Evolutionary conservation across 805 yeast species (phyloP).

Genomic region (Wickerhamomyces sydowiorum): DNA sequence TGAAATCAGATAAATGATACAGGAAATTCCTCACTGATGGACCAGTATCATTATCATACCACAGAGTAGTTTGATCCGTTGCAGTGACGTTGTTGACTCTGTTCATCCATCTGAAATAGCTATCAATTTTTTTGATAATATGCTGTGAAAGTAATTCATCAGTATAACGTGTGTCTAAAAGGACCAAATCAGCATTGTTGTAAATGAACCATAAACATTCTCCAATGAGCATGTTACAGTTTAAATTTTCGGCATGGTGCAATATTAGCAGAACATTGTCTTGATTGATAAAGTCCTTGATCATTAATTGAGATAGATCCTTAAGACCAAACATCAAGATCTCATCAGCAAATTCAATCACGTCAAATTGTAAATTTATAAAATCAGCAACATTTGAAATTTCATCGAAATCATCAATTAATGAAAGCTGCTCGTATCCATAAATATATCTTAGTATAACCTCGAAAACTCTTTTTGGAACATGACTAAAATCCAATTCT

Average conservation of each 20-base stretch:
- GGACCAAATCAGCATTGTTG: slow-evolving; percentile 55
- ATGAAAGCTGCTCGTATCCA: slow-evolving; percentile 40
- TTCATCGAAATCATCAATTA: slow-evolving; percentile 28
- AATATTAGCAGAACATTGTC: slow-evolving; percentile 58
- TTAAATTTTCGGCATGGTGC: slow-evolving; percentile 43
- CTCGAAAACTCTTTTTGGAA: slow-evolving; percentile 36
- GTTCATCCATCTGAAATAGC: slow-evolving; percentile 30
- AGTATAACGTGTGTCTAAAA: slow-evolving; percentile 31
- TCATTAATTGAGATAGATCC: slow-evolving; percentile 51
- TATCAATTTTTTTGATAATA: slow-evolving; percentile 22
- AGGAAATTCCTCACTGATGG: slow-evolving; percentile 29
- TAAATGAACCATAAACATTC: slow-evolving; percentile 66
- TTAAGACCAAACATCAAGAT: slow-evolving; percentile 54
- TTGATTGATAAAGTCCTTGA: slow-evolving; percentile 48
- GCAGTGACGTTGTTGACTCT: slow-evolving; percentile 16
- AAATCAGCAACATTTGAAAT: slow-evolving; percentile 33
- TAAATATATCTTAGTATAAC: slow-evolving; percentile 50
- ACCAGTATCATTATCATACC: slow-evolving; percentile 26
- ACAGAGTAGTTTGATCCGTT: slow-evolving; percentile 12
- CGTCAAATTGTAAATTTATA: slow-evolving; percentile 47
- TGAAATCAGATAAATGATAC: slow-evolving; percentile 29
- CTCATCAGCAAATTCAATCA: slow-evolving; percentile 59
- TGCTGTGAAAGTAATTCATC: slow-evolving; percentile 12
- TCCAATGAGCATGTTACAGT: slow-evolving; percentile 49
- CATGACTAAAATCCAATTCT: slow-evolving; percentile 36